Evolutionary conservation across 2,329 filamentous ascomycete species (phyloP).

Genomic region (Pestalotiopsis sp.): DNA sequence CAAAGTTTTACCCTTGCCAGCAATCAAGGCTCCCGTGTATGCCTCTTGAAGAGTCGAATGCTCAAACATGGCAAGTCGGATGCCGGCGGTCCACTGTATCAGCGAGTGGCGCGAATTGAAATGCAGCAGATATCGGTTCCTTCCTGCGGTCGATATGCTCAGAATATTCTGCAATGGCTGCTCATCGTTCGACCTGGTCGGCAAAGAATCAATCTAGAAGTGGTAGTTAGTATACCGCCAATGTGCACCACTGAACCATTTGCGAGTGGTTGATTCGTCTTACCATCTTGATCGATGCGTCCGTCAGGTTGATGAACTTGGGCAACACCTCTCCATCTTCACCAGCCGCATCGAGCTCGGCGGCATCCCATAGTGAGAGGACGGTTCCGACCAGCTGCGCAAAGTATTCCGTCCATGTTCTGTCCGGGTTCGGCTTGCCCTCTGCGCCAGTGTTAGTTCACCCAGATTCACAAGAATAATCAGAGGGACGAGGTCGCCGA

Average conservation of each 20-base stretch:
- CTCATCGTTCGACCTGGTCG: slow-evolving; percentile 75
- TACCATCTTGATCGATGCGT: slow-evolving; percentile 99
- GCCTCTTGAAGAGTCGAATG: slow-evolving; percentile 92
- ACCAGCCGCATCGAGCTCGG: slow-evolving; percentile 84
- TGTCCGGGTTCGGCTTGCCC: slow-evolving; percentile 81
- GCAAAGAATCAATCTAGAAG: slow-evolving; percentile 80
- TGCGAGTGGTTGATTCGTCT: background rate
- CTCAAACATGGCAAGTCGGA: slow-evolving; percentile 92
- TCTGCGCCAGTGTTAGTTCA: slow-evolving; percentile 54
- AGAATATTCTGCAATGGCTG: slow-evolving; percentile 91
- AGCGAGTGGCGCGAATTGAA: slow-evolving; percentile 95
- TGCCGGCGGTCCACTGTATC: slow-evolving; percentile 93
- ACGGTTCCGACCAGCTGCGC: slow-evolving; percentile 95
- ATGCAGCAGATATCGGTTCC: slow-evolving; percentile 92
- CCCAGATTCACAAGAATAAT: background rate
- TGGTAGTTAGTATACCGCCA: slow-evolving; percentile 26
- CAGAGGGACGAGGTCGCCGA: slow-evolving; percentile 25
- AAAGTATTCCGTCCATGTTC: slow-evolving; percentile 96
- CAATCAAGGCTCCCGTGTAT: slow-evolving; percentile 93
- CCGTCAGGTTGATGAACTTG: slow-evolving; percentile 94
- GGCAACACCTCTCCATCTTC: slow-evolving; percentile 84
- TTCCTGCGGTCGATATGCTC: slow-evolving; percentile 91
- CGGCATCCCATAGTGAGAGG: slow-evolving; percentile 92
- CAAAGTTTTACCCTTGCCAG: slow-evolving; percentile 85
- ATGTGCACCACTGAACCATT: slow-evolving; percentile 17